Evolutionary conservation across 2,329 filamentous ascomycete genomes (phyloP).

Genomic region (Claviceps monticola): DNA sequence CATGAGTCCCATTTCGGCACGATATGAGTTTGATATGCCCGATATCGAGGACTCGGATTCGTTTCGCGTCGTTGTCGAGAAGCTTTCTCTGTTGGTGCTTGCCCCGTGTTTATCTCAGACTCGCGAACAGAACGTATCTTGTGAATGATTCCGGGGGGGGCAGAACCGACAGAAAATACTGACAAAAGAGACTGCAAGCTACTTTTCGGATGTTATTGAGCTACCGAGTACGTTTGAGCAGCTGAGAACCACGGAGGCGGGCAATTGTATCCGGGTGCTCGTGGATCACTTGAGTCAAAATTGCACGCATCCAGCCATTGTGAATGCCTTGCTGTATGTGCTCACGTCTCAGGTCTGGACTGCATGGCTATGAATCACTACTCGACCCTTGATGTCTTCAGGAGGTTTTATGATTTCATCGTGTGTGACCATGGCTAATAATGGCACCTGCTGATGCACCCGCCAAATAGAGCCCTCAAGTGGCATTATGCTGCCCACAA

Average conservation of each 20-base stretch:
- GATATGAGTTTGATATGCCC: constrained; percentile 31
- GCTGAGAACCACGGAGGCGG: constrained; percentile 51
- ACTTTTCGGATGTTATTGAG: constrained; percentile 47
- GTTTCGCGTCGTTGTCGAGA: constrained; percentile 52
- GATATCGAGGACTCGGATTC: constrained; percentile 42
- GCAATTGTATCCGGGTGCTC: constrained; percentile 41
- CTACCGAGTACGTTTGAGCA: constrained; percentile 61
- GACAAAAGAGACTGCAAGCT: constrained; percentile 27
- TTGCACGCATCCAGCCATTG: constrained; percentile 54
- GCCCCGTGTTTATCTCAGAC: background rate
- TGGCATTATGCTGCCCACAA: constrained; percentile 56
- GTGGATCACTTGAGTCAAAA: constrained; percentile 49
- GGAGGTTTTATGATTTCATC: no score
- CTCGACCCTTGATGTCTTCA: background rate
- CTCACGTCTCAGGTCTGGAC: background rate
- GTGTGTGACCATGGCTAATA: no score
- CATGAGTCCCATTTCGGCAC: constrained; percentile 21
- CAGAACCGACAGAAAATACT: background rate
- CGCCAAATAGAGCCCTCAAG: constrained; percentile 46
- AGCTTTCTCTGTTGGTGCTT: constrained; percentile 43
- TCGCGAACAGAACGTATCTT: no score
- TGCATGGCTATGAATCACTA: background rate
- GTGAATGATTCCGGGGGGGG: no score
- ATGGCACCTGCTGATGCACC: background rate
- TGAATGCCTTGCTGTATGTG: constrained; percentile 59